Percentiles rank a stretch among this genome's conserved stretches.
phyloP scores from a whole-genome alignment of 495 filamentous ascomycete species.

The Zalerion maritima region DNA sequence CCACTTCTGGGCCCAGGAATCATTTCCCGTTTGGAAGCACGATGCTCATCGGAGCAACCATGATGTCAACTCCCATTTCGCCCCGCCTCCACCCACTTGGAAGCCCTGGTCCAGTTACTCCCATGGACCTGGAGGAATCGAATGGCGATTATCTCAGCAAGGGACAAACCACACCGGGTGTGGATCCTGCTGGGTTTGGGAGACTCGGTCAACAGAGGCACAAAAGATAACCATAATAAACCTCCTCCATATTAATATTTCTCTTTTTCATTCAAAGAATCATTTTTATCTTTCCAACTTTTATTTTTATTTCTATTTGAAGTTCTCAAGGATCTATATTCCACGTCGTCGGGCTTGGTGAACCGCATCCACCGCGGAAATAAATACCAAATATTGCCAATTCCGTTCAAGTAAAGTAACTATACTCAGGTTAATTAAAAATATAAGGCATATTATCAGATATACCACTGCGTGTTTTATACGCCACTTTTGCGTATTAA shows the following conservation, averaged over 20 bases:
- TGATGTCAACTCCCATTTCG: constrained; percentile 34
- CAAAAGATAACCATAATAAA: constrained; percentile 11
- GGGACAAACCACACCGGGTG: constrained; percentile 16
- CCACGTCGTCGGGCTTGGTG: constrained; percentile 4
- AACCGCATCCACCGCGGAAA: too few species aligned
- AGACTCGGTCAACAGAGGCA: constrained; percentile 11
- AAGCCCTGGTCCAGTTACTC: constrained; percentile 69
- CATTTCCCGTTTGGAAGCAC: background rate
- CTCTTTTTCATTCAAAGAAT: constrained; percentile 10
- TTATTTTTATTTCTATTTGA: background rate
- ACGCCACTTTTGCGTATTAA: too few species aligned
- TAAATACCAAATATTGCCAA: too few species aligned
- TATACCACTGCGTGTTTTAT: too few species aligned
- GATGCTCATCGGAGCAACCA: constrained; percentile 12
- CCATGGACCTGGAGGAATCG: constrained; percentile 49
- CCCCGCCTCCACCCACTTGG: constrained; percentile 52
- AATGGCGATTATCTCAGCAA: constrained; percentile 37
- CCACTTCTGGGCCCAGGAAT: background rate
- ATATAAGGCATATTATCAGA: too few species aligned
- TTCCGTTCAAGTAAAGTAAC: too few species aligned
- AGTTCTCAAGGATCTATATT: constrained; percentile 3
- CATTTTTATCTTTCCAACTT: constrained; percentile 7
- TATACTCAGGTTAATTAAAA: too few species aligned
- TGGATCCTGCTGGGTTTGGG: constrained; percentile 7
- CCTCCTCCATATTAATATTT: constrained; percentile 10